Conservation (phyloP, 2,329 filamentous ascomycete species). For the Calonectria pseudoturangicola region DNA sequence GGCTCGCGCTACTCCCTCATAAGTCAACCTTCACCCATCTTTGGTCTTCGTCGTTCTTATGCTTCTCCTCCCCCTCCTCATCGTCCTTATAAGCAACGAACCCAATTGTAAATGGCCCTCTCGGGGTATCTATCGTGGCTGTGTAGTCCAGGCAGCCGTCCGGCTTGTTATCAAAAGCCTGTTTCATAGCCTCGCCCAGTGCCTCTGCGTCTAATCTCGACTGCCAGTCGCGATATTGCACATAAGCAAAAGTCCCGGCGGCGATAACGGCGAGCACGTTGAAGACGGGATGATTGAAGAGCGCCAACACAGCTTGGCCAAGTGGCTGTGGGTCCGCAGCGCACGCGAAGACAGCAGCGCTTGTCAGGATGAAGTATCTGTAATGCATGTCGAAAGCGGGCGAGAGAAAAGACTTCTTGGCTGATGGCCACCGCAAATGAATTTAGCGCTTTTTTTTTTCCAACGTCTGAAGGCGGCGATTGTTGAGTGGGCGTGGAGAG, state of each 20-base stretch:
- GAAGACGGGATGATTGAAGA: background rate
- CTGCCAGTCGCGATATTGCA: background rate
- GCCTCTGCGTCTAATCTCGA: background rate
- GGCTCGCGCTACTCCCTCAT: background rate
- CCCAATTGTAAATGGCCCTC: background rate
- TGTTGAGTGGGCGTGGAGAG: too few relatives aligned
- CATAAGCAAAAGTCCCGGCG: background rate
- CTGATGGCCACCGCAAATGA: too few relatives aligned
- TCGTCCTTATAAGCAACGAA: background rate
- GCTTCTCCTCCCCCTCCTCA: background rate
- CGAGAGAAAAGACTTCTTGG: background rate
- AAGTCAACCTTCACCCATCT: background rate
- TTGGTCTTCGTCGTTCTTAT: background rate
- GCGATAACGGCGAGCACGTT: background rate
- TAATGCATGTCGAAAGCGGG: background rate
- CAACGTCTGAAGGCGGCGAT: too few relatives aligned
- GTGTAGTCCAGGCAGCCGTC: background rate
- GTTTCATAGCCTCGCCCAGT: background rate
- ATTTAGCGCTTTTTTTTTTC: too few relatives aligned
- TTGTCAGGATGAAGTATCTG: background rate
- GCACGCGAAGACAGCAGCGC: background rate
- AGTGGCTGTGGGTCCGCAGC: background rate
- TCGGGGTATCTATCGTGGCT: background rate
- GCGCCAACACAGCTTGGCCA: background rate
- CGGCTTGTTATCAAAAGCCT: background rate